A percentile compares a stretch with the other conserved stretches of the same genome.
Evolutionary conservation across 192 early-diverging fungal species (phyloP).

Genomic region (Coemansia sp.): DNA sequence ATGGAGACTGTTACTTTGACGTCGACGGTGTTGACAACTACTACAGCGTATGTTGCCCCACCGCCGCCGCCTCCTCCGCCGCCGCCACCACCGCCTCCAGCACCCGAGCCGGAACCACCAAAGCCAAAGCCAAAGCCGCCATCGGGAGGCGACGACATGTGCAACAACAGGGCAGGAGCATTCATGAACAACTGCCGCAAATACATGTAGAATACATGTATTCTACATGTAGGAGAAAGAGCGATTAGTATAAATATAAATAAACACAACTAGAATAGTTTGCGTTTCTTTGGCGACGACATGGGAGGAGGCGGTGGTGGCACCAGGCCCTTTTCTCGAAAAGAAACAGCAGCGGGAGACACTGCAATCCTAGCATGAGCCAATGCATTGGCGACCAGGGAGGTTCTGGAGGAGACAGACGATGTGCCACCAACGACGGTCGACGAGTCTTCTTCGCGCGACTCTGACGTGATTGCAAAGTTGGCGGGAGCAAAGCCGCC

Average conservation of each 20-base stretch:
- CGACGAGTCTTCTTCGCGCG: neutral
- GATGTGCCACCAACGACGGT: neutral
- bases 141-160: no score
- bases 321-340: neutral
- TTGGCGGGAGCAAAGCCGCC: neutral
- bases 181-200: no score
- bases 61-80: neutral
- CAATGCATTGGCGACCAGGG: no score
- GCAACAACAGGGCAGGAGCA: no score
- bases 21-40: neutral
- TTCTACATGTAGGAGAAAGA: neutral
- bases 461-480: neutral
- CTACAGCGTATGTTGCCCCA: neutral
- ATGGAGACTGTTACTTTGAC: conserved; percentile 6
- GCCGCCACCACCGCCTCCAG: neutral
- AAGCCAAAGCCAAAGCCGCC: neutral
- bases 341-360: neutral
- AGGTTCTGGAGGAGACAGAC: neutral
- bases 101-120: conserved; percentile 4
- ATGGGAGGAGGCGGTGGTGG: neutral
- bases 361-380: no score
- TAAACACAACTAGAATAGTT: neutral
- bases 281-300: neutral
- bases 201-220: no score
- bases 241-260: neutral